Evolutionary conservation across 495 filamentous ascomycete species (phyloP).

Genomic region (Penicillium silybi): DNA sequence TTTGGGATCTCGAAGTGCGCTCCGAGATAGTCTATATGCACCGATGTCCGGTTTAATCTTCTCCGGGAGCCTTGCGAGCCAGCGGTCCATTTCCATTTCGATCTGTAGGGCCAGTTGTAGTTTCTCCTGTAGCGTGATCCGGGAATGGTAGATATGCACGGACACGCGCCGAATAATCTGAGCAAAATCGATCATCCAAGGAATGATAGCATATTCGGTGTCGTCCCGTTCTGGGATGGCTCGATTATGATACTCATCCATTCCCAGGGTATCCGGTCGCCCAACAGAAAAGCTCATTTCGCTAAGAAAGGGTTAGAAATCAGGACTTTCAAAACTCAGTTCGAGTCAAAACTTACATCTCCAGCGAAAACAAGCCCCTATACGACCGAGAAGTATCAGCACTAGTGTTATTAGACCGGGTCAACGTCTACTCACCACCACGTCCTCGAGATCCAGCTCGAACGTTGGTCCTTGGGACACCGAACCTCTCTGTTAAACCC

Average conservation of each 20-base stretch:
- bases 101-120: conserved; percentile 34
- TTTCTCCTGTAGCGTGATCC: conserved; percentile 37
- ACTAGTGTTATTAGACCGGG: not conserved
- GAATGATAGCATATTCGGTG: conserved; percentile 39
- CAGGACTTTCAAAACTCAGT: not conserved
- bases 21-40: conserved; percentile 15
- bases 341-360: conserved; percentile 26
- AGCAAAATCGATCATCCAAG: conserved; percentile 42
- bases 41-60: conserved; percentile 33
- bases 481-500: conserved; percentile 39
- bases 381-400: not conserved
- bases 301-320: conserved; percentile 10
- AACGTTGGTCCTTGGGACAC: conserved; percentile 30
- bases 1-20: conserved; percentile 35
- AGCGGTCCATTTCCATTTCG: conserved; percentile 34
- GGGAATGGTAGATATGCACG: conserved; percentile 40
- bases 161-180: conserved; percentile 39
- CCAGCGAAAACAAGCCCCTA: conserved; percentile 41
- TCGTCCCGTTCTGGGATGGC: conserved; percentile 35
- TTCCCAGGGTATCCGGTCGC: conserved; percentile 39
- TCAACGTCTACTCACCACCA: conserved; percentile 33
- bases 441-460: conserved; percentile 40
- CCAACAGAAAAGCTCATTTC: conserved; percentile 43
- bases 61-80: conserved; percentile 34
- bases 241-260: conserved; percentile 44